Evolutionary conservation across 495 filamentous ascomycete species (phyloP), one percentile per base, ranked within the genome.

Genomic region (Talaromyces borbonicus): DNA sequence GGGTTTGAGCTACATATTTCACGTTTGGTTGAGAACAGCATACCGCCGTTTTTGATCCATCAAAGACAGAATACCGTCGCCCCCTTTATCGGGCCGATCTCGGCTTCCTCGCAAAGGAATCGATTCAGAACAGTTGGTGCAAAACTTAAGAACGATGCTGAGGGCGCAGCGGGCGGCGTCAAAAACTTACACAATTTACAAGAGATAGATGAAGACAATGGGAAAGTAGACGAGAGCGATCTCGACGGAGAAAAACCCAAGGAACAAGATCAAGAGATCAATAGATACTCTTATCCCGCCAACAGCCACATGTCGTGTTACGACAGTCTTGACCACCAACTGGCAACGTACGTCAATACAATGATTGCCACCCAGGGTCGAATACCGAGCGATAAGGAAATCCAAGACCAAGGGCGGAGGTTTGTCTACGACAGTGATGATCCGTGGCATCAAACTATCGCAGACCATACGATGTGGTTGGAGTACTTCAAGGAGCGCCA

Each of bases 1-100:
- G 81, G 77, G 59, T 83, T 84, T 48, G 75, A 81, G 39, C 62
- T 63, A 5, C 68, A 68, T n/a, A 71, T 84, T 36, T 66, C 79
- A 26, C 71, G 74, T 46, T 65, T 80, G 58, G 71, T 83, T 43
- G 78, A 78, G 54, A 78, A 80, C 54, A 72, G 74, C 20, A 72
- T 83, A 47, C 77, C 78, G 14, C 75, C 77, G 20, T 80, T 59
- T 51, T 35, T 64, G 22, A 59, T 65, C 22, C 57, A 39, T 7
- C 48, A 48, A 4, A 61, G 62, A 24, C 51, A 57, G 2, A 37
- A 35, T 0, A 57, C 45, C 11, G 23, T 61, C 22, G 48, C 60
- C 1, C 62, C 60, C 2, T 66, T 62, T 22, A 46, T 15, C 11
- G 43, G 43, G 18, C 26, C 19, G 0, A 45, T 32, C 7, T 40